Base-by-base conservation (phyloP, 2,329 filamentous ascomycete genomes). In the Diaporthe amygdali region DNA sequence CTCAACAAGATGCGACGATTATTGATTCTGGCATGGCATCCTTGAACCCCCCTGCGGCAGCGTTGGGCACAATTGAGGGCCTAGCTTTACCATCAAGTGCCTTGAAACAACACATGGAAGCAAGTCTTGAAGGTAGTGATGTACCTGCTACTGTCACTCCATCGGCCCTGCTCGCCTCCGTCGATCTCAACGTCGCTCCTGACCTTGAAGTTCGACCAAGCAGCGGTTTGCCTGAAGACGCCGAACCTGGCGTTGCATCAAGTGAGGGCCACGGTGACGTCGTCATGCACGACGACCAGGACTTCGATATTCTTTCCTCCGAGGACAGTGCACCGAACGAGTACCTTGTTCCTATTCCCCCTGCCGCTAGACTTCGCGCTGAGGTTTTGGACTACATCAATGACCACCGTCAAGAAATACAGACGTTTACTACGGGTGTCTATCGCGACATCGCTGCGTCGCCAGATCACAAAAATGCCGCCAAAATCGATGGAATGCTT, bases 341-440 rank as follows among this genome's bases (percentile, higher is more conserved):
- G 55, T 87, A 87, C 73, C 74, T 86, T 5, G 79, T 92, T 39
- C 90, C 90, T 0, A 79, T 92, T 0, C 88, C 89, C 0, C 86
- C 91, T 73, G 85, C 87, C 20, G 82, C 87, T 17, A 87, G 84
- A 66, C 81, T 84, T 10, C 84, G 89, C 20, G 83, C 85, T 3
- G 81, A 85, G 20, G 91, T 91, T 73, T 80, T 86, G 46, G 83
- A 86, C 37, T 82, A 84, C 1, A 80, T 91, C 22, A 76, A 81
- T 14, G 80, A 84, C 17, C 82, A 83, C 73, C 84, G 82, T 70
- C 74, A 77, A 8, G 79, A 83, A 1, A 84, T 89, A n/a, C 79
- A 83, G 20, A 79, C 81, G 1, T 90, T 88, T 72, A 83, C 81
- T 44, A 72, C 77, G 2, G 77, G 79, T 1, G 87, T 89, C 67